Conservation (phyloP, 2,329 filamentous ascomycete genomes). For the Colletotrichum sidae region DNA sequence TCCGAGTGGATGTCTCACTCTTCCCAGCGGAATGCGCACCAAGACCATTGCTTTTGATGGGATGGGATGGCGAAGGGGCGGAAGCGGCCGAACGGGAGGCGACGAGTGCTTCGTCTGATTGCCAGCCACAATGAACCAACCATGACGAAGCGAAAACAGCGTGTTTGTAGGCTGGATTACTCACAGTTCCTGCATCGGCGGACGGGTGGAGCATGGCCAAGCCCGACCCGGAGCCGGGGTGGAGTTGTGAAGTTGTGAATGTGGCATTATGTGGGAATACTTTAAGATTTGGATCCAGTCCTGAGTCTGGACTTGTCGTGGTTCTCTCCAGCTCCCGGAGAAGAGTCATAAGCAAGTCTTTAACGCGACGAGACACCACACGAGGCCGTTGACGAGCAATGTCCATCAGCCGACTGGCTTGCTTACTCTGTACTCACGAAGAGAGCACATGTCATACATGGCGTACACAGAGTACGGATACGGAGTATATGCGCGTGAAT, state of each 20-base stretch:
- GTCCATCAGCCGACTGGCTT: too few species aligned
- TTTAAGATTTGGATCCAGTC: constrained; percentile 12
- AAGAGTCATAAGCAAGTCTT: not conserved
- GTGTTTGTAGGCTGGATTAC: constrained; percentile 22
- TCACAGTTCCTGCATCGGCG: constrained; percentile 37
- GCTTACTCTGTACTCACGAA: too few species aligned
- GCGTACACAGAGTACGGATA: too few species aligned
- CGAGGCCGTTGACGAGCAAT: too few species aligned
- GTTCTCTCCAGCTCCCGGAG: not conserved
- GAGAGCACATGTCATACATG: too few species aligned
- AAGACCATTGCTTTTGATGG: not conserved
- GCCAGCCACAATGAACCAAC: not conserved
- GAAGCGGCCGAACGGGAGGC: constrained; percentile 2
- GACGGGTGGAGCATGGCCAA: constrained; percentile 22
- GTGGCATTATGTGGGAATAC: not conserved
- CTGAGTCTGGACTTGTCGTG: constrained; percentile 2
- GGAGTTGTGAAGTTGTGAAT: constrained; percentile 8
- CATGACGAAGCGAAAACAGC: not conserved
- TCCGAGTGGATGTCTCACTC: constrained; percentile 17
- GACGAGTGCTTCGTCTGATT: not conserved
- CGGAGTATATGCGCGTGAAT: not conserved
- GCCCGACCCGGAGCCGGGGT: constrained; percentile 28
- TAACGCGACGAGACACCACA: not conserved
- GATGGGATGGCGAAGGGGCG: not conserved
- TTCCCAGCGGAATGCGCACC: constrained; percentile 1